phyloP scores from a whole-genome alignment of 176 grass and related monocot species.

The Carex parvula region DNA sequence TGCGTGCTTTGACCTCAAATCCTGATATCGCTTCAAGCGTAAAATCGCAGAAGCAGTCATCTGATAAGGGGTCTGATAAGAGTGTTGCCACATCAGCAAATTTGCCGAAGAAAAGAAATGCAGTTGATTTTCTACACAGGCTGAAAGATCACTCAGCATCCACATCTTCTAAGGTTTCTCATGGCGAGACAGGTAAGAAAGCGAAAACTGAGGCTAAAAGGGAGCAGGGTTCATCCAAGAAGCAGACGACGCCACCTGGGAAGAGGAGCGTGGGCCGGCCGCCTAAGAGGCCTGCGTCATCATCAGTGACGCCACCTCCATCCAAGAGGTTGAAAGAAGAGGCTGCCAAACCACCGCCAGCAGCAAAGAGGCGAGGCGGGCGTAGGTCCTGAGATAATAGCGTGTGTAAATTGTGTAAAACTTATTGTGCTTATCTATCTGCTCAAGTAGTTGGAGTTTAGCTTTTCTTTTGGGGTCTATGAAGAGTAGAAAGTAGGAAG shows the following conservation, averaged over 20 bases:
- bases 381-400: conserved; percentile 6
- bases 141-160: conserved; percentile 46
- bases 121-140: conserved; percentile 74
- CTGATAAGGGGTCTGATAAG: conserved; percentile 39
- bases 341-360: conserved; percentile 25
- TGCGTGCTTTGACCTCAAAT: conserved; percentile 19
- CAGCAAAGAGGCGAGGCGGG: conserved; percentile 48
- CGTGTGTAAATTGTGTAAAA: conserved; percentile 32
- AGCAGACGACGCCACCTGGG: conserved; percentile 17
- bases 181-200: conserved; percentile 52
- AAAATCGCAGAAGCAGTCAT: conserved; percentile 25
- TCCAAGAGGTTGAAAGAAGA: conserved; percentile 57
- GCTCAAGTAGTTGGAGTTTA: conserved; percentile 15
- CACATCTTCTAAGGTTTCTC: conserved; percentile 40
- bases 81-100: background rate
- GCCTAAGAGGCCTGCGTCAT: conserved; percentile 41
- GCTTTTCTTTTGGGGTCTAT: background rate
- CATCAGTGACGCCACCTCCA: conserved; percentile 35
- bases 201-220: conserved; percentile 34
- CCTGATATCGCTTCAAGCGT: conserved; percentile 15
- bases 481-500: conserved; percentile 10
- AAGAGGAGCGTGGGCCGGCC: conserved; percentile 63
- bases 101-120: conserved; percentile 55
- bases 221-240: conserved; percentile 45
- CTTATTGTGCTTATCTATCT: conserved; percentile 16